Conservation (phyloP, 2,329 filamentous ascomycete genomes). For the Lachnellula hyalina region DNA sequence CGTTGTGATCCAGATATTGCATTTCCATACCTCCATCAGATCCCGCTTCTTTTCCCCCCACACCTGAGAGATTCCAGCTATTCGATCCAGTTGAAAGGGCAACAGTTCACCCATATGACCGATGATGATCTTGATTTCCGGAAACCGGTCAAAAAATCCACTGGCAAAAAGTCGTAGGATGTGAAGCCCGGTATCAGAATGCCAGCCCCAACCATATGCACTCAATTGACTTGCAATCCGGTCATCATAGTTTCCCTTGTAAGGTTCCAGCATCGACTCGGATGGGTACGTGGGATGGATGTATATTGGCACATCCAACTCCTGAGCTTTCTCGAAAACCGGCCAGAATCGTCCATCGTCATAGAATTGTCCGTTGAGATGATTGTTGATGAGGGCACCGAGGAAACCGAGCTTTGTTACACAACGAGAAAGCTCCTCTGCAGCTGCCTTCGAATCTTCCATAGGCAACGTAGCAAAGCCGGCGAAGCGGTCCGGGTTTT, state of each 20-base stretch:
- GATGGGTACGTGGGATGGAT: constrained; percentile 37
- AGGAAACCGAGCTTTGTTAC: constrained; percentile 41
- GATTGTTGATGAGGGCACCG: constrained; percentile 43
- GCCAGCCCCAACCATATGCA: constrained; percentile 45
- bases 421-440: constrained; percentile 34
- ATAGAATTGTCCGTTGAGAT: constrained; percentile 37
- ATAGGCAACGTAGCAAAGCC: constrained; percentile 41
- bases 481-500: constrained; percentile 35
- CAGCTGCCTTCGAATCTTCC: constrained; percentile 33
- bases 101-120: constrained; percentile 50
- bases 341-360: constrained; percentile 39
- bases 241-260: constrained; percentile 30
- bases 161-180: constrained; percentile 45
- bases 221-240: constrained; percentile 32
- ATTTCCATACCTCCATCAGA: constrained; percentile 47
- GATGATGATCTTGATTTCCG: constrained; percentile 48
- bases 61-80: constrained; percentile 28
- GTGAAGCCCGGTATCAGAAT: constrained; percentile 44
- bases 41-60: constrained; percentile 30
- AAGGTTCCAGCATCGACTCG: constrained; percentile 25
- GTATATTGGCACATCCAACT: constrained; percentile 40
- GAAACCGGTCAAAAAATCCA: constrained; percentile 51
- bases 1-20: constrained; percentile 54
- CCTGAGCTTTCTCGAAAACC: constrained; percentile 30
- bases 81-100: constrained; percentile 49